Evolutionary conservation across 1,284 basidiomycete genomes (phyloP), one percentile per base, ranked within the genome.

Genomic region (Microbotryomycetes sp.): DNA sequence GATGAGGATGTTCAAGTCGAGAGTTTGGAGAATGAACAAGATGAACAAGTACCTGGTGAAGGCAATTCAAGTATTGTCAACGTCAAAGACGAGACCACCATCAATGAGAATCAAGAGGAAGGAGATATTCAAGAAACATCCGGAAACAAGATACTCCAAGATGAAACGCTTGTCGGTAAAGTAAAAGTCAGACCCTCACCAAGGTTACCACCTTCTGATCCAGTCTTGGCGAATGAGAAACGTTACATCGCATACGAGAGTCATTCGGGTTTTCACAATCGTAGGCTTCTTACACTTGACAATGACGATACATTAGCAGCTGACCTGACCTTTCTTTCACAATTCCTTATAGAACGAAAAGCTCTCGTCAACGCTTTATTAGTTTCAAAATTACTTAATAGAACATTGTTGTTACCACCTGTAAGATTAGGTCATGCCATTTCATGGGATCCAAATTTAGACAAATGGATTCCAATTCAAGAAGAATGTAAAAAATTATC

Each of bases 251-350:
- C 62, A 2, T 67, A 54, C 53, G 60, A 67, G 36, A 60, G 55
- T 48, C 65, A 67, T 36, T 60, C 58, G 2, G 65, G 65, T 5
- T 67, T 67, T 46, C 65, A 67, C 56, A 67, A 67, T 6, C 65
- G 64, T 65, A 26, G 22, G 62, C 49, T 6, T 22, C 9, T 0
- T 3, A 22, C 23, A 9, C 19, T n/a, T 26, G 36, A 6, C 23
- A 4, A 29, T 12, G 45, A 14, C 26, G 42, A 1, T 7, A 46
- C 9, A 6, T 25, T 1, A 42, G 14, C 7, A 52, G 29, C n/a
- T 46, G 28, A n/a, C n/a, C 29, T 30, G 7, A 4, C 28, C 23
- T 23, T 22, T 22, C 30, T 0, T 16, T 22, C 22, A 15, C 9
- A 3, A 1, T 9, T 19, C 3, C 22, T 16, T 9, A 42, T 54